Base-by-base conservation (phyloP, 805 yeast species). In the Kuraishia capsulata region DNA sequence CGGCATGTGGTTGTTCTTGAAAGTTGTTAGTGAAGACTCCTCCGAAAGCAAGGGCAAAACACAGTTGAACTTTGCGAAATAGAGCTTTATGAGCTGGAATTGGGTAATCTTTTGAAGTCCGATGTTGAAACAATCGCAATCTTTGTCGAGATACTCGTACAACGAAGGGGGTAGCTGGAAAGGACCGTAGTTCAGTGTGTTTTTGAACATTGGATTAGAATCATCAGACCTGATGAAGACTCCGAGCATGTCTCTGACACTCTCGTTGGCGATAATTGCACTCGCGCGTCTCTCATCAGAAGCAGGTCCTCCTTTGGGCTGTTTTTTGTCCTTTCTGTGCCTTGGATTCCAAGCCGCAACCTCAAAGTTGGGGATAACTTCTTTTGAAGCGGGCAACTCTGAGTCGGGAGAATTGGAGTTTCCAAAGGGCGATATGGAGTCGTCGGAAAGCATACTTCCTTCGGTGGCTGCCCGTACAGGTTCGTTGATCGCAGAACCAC, bases 21-120 rank as follows among this genome's bases (percentile, higher is more conserved):
- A 41, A 45, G 53, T 40, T 49, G 61, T 56, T 60, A 50, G 46
- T 1, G 69, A 65, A 33, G 59, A 59, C 18, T 50, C 51, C 47
- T 62, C 65, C 43, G 64, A 62, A 4, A 69, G 47, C 20, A 69
- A 46, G 2, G 75, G 74, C 35, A 68, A 53, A 2, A 66, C 42
- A 14, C 57, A 48, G 47, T 69, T 67, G 10, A 67, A 47, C 34
- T 62, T 61, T 40, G 53, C 56, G 44, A 66, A 64, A 46, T 63
- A 69, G 2, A 67, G 44, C 31, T 56, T 49, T 30, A 64, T 57
- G 29, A 69, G 50, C 29, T 36, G 39, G 24, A 36, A 44, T 20
- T 46, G 50, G 13, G 37, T 31, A 4, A 19, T 31, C 30, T 43
- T 46, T 4, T 36, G 21, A 17, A 46, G 25, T 0, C 44, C 47